Evolutionary conservation across 2,329 filamentous ascomycete genomes (phyloP).

Genomic region (Didymella pinodella): DNA sequence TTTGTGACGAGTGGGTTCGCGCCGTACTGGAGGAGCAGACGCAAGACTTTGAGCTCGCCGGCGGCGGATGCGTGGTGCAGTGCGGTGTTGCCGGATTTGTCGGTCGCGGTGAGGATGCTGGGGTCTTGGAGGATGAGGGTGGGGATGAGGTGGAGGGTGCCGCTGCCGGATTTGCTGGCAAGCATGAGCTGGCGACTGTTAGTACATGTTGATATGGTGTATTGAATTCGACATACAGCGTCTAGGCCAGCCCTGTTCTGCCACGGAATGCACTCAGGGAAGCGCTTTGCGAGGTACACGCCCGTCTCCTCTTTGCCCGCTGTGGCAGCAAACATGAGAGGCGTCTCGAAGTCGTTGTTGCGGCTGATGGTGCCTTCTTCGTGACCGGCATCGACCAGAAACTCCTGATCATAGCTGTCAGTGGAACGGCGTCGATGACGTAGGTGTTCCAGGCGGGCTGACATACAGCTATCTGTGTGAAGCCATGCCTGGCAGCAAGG

Average conservation of each 20-base stretch:
- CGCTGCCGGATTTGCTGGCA: conserved; percentile 47
- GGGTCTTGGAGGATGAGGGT: conserved; percentile 46
- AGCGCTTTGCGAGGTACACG: conserved; percentile 71
- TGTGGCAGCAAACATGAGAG: conserved; percentile 78
- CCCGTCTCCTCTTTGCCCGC: conserved; percentile 77
- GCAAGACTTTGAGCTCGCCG: conserved; percentile 78
- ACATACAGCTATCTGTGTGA: conserved; percentile 68
- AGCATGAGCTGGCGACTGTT: conserved; percentile 50
- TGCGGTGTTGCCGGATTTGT: conserved; percentile 82
- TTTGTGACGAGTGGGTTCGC: conserved; percentile 78
- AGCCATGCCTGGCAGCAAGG: conserved; percentile 77
- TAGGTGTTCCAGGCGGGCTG: background rate
- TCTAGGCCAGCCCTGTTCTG: conserved; percentile 74
- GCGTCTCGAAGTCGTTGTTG: conserved; percentile 81
- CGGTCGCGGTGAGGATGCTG: conserved; percentile 53
- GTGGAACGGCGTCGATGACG: conserved; percentile 8
- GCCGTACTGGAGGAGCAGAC: conserved; percentile 79
- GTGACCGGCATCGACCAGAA: conserved; percentile 77
- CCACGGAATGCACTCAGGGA: conserved; percentile 69
- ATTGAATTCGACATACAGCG: conserved; percentile 58
- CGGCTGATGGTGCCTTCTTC: conserved; percentile 76
- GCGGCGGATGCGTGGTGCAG: conserved; percentile 86
- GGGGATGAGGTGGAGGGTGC: conserved; percentile 55
- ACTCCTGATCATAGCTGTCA: conserved; percentile 54
- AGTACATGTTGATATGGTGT: background rate